Evolutionary conservation across 306 rosid species (phyloP).

Genomic region (Vigna trinervia): DNA sequence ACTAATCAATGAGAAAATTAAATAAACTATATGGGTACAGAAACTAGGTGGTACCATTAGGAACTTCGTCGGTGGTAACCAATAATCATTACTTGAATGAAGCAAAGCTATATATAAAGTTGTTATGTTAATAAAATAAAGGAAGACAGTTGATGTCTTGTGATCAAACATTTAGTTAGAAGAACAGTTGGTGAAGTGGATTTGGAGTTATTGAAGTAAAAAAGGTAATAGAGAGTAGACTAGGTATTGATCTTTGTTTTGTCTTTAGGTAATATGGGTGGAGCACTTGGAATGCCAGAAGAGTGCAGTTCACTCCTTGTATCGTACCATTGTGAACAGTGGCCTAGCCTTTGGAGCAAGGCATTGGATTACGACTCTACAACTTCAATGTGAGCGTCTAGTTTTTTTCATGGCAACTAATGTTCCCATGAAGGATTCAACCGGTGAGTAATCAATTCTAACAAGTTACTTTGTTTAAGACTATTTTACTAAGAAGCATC

Average conservation of each 20-base stretch:
- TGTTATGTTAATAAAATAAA: neutral
- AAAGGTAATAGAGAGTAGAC: neutral
- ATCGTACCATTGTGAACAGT: slow-evolving; percentile 74
- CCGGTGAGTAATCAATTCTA: slow-evolving; percentile 33
- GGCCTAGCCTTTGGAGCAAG: slow-evolving; percentile 93
- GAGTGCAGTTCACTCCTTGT: slow-evolving; percentile 73
- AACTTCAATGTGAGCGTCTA: slow-evolving; percentile 89
- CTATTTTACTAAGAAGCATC: neutral
- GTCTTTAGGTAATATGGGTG: slow-evolving; percentile 82
- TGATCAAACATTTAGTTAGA: neutral
- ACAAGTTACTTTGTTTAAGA: neutral
- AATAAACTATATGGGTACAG: neutral
- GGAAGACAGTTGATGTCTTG: neutral
- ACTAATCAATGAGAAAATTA: neutral
- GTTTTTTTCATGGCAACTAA: slow-evolving; percentile 92
- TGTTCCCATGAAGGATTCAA: slow-evolving; percentile 94
- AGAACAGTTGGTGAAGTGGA: neutral
- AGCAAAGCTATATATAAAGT: neutral
- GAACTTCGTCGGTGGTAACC: slow-evolving; percentile 13
- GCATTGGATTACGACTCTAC: slow-evolving; percentile 92
- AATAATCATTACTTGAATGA: slow-evolving; percentile 1
- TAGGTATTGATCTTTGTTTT: neutral
- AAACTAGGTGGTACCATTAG: neutral
- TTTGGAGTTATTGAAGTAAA: neutral
- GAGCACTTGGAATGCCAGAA: slow-evolving; percentile 96